These are phyloP conservation scores for Emmonsia crescens DNA, from an alignment of 2,329 filamentous ascomycete species.

Conservation along the genomic window DNA sequence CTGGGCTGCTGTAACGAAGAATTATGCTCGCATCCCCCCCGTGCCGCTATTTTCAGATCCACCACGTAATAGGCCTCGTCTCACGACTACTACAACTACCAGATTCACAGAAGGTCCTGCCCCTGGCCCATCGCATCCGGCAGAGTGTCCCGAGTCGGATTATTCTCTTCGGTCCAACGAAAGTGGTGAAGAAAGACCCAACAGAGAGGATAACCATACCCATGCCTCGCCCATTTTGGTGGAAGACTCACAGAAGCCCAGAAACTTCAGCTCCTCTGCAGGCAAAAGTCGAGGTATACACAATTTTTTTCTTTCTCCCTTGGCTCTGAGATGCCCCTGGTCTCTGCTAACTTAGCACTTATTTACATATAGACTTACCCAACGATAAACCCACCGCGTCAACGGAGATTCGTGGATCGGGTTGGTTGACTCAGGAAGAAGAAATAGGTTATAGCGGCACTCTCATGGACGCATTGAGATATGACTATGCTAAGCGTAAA, in stretches of 20 bases:
- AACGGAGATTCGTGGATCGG: not conserved
- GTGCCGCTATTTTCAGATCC: slow-evolving; percentile 6
- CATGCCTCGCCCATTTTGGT: slow-evolving; percentile 2
- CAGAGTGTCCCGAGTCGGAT: not conserved
- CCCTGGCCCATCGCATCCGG: not conserved
- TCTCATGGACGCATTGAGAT: not conserved
- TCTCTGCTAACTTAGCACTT: not conserved
- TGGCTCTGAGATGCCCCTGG: not conserved
- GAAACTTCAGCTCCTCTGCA: not conserved
- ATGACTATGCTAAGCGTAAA: not conserved
- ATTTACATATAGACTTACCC: not conserved
- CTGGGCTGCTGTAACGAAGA: slow-evolving; percentile 17
- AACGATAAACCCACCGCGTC: not conserved
- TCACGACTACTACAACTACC: not conserved
- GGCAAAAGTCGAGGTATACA: not conserved
- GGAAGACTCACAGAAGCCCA: not conserved
- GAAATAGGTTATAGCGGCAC: not conserved
- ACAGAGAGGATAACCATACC: not conserved
- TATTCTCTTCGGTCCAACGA: not conserved
- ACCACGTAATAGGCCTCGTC: not conserved
- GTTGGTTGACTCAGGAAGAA: not conserved
- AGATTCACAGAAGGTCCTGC: not conserved
- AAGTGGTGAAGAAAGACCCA: not conserved
- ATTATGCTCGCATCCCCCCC: not conserved
- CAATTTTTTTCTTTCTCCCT: not conserved